These are phyloP conservation scores for Monascus ruber DNA, from an alignment of 2,329 filamentous ascomycete genomes.

Conservation along the genomic window DNA sequence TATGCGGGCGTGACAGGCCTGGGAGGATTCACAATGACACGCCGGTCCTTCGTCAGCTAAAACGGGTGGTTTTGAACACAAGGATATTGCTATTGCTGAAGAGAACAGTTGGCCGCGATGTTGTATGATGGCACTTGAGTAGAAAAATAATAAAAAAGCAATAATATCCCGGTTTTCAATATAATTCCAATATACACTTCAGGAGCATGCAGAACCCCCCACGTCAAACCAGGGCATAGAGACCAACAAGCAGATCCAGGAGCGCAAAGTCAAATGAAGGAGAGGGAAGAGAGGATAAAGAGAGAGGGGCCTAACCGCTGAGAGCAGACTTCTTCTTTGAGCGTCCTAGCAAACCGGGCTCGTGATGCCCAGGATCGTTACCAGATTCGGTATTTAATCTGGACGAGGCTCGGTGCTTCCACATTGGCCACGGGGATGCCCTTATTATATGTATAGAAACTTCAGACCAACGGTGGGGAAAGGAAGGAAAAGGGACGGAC, in stretches of 20 bases:
- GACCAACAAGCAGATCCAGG: too few relatives aligned
- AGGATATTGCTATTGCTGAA: too few relatives aligned
- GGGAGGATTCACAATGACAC: not conserved
- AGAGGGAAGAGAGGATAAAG: conserved; percentile 8
- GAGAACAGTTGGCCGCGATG: too few relatives aligned
- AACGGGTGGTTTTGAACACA: too few relatives aligned
- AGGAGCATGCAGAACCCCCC: too few relatives aligned
- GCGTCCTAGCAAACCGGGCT: conserved; percentile 24
- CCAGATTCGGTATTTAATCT: conserved; percentile 29
- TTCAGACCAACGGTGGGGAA: not conserved
- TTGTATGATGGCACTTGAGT: too few relatives aligned
- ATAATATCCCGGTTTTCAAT: too few relatives aligned
- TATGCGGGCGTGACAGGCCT: conserved; percentile 17
- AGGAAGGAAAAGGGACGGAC: conserved; percentile 2
- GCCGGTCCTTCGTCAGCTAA: too few relatives aligned
- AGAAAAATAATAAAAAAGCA: too few relatives aligned
- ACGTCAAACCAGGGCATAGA: too few relatives aligned
- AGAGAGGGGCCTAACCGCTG: conserved; percentile 3
- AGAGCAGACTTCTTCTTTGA: conserved; percentile 23
- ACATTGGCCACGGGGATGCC: conserved; percentile 19
- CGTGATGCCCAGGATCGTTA: conserved; percentile 22
- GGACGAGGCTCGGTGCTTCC: conserved; percentile 30
- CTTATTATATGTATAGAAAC: too few relatives aligned
- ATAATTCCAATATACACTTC: too few relatives aligned
- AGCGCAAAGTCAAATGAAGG: conserved; percentile 4